phyloP scores from a whole-genome alignment of 179 eudicot species.

The Actinidia chinensis region DNA sequence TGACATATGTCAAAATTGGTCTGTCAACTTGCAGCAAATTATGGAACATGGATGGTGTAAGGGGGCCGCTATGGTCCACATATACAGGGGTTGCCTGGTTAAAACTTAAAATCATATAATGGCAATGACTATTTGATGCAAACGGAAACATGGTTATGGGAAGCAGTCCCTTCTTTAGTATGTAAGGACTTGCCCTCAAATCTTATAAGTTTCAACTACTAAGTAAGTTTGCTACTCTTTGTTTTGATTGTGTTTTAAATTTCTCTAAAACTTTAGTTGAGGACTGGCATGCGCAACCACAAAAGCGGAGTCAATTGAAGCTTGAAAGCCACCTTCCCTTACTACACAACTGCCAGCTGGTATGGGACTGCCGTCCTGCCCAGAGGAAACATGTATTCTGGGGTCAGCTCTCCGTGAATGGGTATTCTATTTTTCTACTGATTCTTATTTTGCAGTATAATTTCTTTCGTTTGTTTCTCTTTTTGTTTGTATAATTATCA shows the following conservation, averaged over 20 bases:
- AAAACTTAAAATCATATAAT: too few relatives aligned
- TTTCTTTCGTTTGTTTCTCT: background rate
- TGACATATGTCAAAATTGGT: background rate
- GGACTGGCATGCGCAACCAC: conserved; percentile 44
- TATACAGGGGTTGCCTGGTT: background rate
- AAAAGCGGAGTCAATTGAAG: conserved; percentile 44
- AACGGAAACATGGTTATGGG: background rate
- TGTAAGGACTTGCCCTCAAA: background rate
- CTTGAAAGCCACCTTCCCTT: conserved; percentile 40
- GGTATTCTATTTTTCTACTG: background rate
- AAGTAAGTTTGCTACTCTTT: background rate
- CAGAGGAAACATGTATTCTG: conserved; percentile 45
- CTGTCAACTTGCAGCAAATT: background rate
- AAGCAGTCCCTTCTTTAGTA: background rate
- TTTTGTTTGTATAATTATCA: background rate
- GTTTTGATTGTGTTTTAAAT: background rate
- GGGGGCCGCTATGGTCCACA: background rate
- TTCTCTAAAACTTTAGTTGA: conserved; percentile 43
- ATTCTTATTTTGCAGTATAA: background rate
- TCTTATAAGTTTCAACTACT: background rate
- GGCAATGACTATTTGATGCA: background rate
- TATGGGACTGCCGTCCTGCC: conserved; percentile 71
- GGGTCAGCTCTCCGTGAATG: background rate
- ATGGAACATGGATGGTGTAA: background rate
- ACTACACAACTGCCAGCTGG: conserved; percentile 70